Conservation (phyloP, 192 early-diverging fungal species). For the Coemansia sp. region DNA sequence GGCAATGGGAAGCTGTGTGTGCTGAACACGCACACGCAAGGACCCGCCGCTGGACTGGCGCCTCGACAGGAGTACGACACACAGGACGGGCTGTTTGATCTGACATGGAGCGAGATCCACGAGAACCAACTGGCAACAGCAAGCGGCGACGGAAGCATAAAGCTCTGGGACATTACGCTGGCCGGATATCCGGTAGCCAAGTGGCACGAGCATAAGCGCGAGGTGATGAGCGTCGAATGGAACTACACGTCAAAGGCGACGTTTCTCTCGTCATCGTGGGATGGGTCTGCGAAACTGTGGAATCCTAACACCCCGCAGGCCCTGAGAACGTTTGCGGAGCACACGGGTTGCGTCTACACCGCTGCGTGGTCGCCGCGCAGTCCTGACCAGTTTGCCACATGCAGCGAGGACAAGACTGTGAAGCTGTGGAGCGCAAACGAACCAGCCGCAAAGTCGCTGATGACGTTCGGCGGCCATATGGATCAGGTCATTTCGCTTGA, state of each 20-base stretch:
- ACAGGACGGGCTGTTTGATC: conserved; percentile 95
- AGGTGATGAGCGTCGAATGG: conserved; percentile 95
- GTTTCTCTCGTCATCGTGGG: conserved; percentile 94
- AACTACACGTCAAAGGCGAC: conserved; percentile 87
- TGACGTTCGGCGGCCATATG: conserved; percentile 75
- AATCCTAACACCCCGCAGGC: conserved; percentile 74
- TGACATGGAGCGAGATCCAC: conserved; percentile 92
- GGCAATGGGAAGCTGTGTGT: conserved; percentile 92
- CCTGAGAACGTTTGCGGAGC: conserved; percentile 83
- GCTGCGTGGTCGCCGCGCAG: conserved; percentile 82
- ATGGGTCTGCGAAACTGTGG: conserved; percentile 96
- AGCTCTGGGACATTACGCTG: conserved; percentile 86
- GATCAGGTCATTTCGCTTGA: conserved; percentile 90
- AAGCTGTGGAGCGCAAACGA: conserved; percentile 89
- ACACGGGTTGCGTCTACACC: conserved; percentile 91
- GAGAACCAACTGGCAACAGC: conserved; percentile 91
- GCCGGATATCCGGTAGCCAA: conserved; percentile 69
- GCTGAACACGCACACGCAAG: conserved; percentile 49
- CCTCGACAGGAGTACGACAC: conserved; percentile 78
- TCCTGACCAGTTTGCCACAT: conserved; percentile 79
- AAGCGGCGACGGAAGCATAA: conserved; percentile 94
- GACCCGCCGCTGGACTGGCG: conserved; percentile 18
- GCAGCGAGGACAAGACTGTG: conserved; percentile 85
- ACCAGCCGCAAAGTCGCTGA: conserved; percentile 60
- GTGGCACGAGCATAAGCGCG: conserved; percentile 91